These are phyloP conservation scores for Xylaria acuta DNA, from an alignment of 495 filamentous ascomycete genomes.

Conservation along the genomic window DNA sequence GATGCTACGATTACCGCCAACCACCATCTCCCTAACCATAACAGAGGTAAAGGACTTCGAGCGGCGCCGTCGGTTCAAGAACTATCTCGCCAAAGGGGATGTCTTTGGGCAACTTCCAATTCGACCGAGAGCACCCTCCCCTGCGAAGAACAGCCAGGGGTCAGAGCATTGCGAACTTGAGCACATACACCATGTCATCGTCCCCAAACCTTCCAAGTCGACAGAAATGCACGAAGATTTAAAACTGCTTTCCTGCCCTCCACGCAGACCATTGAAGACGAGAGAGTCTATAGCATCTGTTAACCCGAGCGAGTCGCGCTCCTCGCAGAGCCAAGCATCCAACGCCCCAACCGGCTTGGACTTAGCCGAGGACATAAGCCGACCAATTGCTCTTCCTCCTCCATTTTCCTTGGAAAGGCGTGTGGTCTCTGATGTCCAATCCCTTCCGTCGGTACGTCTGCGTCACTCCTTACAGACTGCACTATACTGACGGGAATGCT, in stretches of 20 bases:
- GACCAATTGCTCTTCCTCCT: conserved; percentile 45
- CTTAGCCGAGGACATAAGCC: conserved; percentile 30
- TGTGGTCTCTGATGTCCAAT: conserved; percentile 59
- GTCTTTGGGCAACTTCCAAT: conserved; percentile 30
- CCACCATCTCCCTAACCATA: conserved; percentile 58
- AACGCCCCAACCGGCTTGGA: conserved; percentile 14
- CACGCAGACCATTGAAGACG: conserved; percentile 28
- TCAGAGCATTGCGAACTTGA: conserved; percentile 25
- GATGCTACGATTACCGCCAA: conserved; percentile 65
- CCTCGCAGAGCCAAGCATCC: conserved; percentile 30
- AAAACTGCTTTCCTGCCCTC: conserved; percentile 26
- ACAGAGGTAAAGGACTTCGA: conserved; percentile 60
- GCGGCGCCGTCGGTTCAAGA: conserved; percentile 47
- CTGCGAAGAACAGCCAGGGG: conserved; percentile 22
- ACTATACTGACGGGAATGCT: conserved; percentile 34
- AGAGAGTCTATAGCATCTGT: conserved; percentile 23
- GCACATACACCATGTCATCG: conserved; percentile 12
- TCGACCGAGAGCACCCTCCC: conserved; percentile 24
- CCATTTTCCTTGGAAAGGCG: conserved; percentile 51
- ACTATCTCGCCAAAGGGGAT: conserved; percentile 41
- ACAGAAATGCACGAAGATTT: conserved; percentile 24
- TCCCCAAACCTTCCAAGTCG: conserved; percentile 14
- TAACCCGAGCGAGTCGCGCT: conserved; percentile 27
- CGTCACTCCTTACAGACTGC: not conserved
- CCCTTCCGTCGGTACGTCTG: conserved; percentile 51